Conservation (phyloP, 129 eudicot species). For the Scalesia atractyloides region DNA sequence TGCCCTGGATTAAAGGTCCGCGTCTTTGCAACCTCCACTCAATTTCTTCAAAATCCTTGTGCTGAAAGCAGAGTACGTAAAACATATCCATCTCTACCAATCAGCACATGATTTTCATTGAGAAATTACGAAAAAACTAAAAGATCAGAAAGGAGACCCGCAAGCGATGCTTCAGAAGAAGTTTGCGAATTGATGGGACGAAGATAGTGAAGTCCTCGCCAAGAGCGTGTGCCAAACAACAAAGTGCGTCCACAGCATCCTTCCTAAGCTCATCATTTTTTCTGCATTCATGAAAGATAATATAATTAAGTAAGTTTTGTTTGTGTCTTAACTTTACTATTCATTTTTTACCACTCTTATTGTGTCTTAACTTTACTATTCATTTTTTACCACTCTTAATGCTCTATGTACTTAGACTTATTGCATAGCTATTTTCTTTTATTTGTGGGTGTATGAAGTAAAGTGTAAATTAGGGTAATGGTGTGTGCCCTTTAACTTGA, state of each 20-base stretch:
- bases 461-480: no score
- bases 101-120: background rate
- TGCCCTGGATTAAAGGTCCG: slow-evolving; percentile 63
- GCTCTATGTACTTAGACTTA: no score
- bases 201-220: slow-evolving; percentile 95
- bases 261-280: slow-evolving; percentile 86
- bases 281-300: slow-evolving; percentile 46
- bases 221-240: slow-evolving; percentile 93
- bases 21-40: slow-evolving; percentile 72
- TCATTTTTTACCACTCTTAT: no score
- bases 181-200: slow-evolving; percentile 88
- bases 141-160: slow-evolving; percentile 48
- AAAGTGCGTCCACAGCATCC: slow-evolving; percentile 96
- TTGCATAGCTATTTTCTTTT: no score
- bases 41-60: slow-evolving; percentile 92
- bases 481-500: no score
- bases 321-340: no score
- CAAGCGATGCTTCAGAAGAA: slow-evolving; percentile 72
- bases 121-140: background rate
- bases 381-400: no score
- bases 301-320: no score
- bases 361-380: no score
- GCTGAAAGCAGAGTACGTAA: slow-evolving; percentile 47
- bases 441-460: no score
- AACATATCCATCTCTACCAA: slow-evolving; percentile 3